These are phyloP conservation scores for Xylariaceae sp. DNA, from an alignment of 2,329 filamentous ascomycete genomes.

Conservation along the genomic window DNA sequence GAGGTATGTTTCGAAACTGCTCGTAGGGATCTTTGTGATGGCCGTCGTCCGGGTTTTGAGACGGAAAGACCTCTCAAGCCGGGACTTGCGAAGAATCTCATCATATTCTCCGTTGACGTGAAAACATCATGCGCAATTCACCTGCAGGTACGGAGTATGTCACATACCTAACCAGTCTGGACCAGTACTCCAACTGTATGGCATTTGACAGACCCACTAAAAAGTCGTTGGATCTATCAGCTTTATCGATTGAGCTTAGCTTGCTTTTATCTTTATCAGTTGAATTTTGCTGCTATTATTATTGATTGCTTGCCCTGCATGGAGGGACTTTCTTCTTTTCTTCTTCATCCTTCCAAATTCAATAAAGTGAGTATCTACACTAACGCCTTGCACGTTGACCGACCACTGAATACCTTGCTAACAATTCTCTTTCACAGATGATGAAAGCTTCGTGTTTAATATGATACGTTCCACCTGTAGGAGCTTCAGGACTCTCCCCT, in stretches of 20 bases:
- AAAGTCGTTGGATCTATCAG: neutral
- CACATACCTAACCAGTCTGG: no score
- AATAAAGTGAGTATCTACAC: slow-evolving; percentile 70
- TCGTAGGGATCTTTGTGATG: neutral
- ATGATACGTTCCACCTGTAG: slow-evolving; percentile 73
- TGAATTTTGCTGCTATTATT: no score
- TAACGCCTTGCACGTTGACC: neutral
- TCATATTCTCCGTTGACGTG: neutral
- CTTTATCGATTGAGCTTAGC: neutral
- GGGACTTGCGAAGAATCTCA: neutral
- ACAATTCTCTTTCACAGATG: slow-evolving; percentile 62
- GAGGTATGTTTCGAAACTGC: slow-evolving; percentile 4
- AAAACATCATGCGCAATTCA: neutral
- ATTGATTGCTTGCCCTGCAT: no score
- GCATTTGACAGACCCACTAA: no score
- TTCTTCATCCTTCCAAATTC: slow-evolving; percentile 98
- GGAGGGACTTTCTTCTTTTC: slow-evolving; percentile 43
- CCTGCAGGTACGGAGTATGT: no score
- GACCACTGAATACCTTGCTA: slow-evolving; percentile 14
- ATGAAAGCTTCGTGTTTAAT: slow-evolving; percentile 98
- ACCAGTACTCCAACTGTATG: no score
- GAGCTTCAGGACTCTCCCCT: slow-evolving; percentile 78
- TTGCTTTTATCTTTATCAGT: neutral
- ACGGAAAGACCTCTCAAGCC: slow-evolving; percentile 7
- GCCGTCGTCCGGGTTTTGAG: neutral